Evolutionary conservation across 1,284 basidiomycete species (phyloP), one percentile per base, ranked within the genome.

Genomic region (Leccinum griseonigrum): DNA sequence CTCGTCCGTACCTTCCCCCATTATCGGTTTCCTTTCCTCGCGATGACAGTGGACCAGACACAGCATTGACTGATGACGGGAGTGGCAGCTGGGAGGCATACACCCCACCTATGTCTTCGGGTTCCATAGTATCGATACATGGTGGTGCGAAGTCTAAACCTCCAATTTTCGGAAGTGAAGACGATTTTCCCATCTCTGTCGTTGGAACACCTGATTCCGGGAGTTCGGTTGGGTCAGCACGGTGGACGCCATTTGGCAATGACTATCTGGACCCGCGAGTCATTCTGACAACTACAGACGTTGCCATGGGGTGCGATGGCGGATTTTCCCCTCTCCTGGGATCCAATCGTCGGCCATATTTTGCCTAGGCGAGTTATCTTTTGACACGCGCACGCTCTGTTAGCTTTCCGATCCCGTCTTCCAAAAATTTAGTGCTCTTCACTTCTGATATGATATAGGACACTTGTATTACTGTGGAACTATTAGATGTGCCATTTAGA

Each of bases 21-120:
- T 36, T 74, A n/a, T 70, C 74, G 6, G 52, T 76, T 22, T 63
- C 71, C 2, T 73, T 76, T 16, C 53, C 71, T 9, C 61, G 43
- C 14, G 63, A 64, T 4, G 80, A 83, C 56, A 83, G 82, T 26
- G 80, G 78, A 2, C 83, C 84, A 11, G 79, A 74, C 46, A 82
- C 84, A 0, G 78, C 76, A 7, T 76, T 77, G 50, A 83, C 77
- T 34, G 77, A 77, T 2, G 82, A 81, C 57, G 78, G 81, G 13
- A 76, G 77, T 14, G 77, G 75, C 59, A 79, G 79, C 26, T 86
- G 85, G 85, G 78, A 82, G 7, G 75, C 80, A 32, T 86, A 86
- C 64, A 85, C 84, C 0, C 84, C 84, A 38, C 85, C 85, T 2
- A 77, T 82, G 2, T 85, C 84, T 3, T 77, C 77, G 3, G 79